Conservation (phyloP, 139 green algal genomes). For the Picochlorum costavermella region DNA sequence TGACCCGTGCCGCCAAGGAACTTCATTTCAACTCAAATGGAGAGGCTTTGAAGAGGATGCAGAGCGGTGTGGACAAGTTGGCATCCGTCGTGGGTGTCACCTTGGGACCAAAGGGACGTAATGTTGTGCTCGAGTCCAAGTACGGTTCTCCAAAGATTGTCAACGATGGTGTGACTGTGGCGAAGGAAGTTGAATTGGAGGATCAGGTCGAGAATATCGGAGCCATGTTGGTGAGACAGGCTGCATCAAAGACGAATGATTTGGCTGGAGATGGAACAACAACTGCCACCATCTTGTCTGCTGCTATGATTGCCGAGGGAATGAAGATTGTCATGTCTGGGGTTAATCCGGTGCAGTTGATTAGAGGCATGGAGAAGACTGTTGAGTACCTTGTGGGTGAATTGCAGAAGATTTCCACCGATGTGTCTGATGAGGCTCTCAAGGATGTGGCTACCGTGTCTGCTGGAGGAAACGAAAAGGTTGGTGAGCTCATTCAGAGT, state of each 20-base stretch:
- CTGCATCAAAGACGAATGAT: conserved; percentile 92
- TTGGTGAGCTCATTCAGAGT: conserved; percentile 91
- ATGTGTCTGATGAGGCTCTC: conserved; percentile 72
- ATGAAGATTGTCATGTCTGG: conserved; percentile 93
- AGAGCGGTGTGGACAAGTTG: conserved; percentile 96
- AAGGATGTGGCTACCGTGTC: conserved; percentile 93
- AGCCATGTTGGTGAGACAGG: conserved; percentile 89
- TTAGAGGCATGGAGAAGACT: conserved; percentile 88
- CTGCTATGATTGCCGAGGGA: conserved; percentile 94
- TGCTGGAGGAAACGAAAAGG: conserved; percentile 84
- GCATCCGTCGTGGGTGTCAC: conserved; percentile 96
- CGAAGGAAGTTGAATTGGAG: conserved; percentile 92
- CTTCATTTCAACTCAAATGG: conserved; percentile 99
- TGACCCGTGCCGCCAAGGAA: conserved; percentile 80
- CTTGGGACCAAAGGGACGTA: conserved; percentile 97
- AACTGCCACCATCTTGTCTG: conserved; percentile 93
- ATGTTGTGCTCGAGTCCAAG: conserved; percentile 99
- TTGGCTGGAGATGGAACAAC: conserved; percentile 96
- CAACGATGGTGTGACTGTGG: conserved; percentile 97
- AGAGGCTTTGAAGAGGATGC: conserved; percentile 92
- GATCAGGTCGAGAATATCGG: conserved; percentile 99
- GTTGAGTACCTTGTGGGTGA: conserved; percentile 72
- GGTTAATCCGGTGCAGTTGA: conserved; percentile 89
- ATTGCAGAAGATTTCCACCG: conserved; percentile 65
- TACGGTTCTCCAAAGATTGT: conserved; percentile 98